phyloP scores from a whole-genome alignment of 345 rosid genomes.

The Gossypium raimondii region DNA sequence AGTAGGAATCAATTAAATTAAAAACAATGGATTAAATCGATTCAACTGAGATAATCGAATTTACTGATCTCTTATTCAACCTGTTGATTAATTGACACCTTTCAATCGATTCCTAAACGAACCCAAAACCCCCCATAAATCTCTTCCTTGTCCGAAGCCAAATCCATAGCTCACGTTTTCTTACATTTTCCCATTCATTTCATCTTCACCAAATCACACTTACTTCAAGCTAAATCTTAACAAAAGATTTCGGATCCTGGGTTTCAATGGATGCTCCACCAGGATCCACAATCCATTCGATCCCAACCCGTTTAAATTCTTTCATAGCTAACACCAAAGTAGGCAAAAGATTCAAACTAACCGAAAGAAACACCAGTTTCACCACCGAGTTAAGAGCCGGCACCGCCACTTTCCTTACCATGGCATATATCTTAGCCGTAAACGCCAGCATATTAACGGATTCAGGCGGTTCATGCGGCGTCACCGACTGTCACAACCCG shows the following conservation, averaged over 20 bases:
- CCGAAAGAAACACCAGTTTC: constrained; percentile 64
- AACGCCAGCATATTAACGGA: constrained; percentile 84
- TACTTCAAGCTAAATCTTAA: not conserved
- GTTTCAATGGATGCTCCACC: not conserved
- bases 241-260: not conserved
- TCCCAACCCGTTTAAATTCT: constrained; percentile 43
- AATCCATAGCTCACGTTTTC: not conserved
- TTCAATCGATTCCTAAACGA: not conserved
- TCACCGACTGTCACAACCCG: constrained; percentile 66
- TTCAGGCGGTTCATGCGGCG: constrained; percentile 82
- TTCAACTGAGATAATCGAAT: too few species aligned
- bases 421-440: constrained; percentile 93
- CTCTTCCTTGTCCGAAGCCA: not conserved
- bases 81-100: not conserved
- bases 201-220: not conserved
- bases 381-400: constrained; percentile 92
- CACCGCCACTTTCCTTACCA: constrained; percentile 82
- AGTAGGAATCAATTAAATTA: too few species aligned
- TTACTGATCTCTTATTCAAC: too few species aligned
- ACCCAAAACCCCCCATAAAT: not conserved
- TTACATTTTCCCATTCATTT: not conserved
- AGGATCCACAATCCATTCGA: not conserved
- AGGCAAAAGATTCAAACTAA: constrained; percentile 70
- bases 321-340: constrained; percentile 39
- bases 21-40: too few species aligned